phyloP scores from a whole-genome alignment of 2,329 filamentous ascomycete species.

The Pezicula carpinea region DNA sequence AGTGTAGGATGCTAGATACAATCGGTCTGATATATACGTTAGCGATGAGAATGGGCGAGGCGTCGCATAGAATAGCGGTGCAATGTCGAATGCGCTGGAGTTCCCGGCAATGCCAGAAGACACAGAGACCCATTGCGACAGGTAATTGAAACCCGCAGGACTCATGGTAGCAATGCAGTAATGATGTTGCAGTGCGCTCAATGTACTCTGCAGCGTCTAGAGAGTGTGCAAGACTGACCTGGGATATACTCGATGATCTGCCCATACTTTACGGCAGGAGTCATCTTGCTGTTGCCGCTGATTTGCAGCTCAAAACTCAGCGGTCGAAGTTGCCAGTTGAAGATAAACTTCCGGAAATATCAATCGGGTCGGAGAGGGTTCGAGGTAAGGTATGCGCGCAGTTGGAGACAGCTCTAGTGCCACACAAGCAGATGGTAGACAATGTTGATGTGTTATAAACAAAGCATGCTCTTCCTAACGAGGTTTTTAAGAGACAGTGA shows the following conservation, averaged over 20 bases:
- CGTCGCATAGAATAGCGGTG: not conserved
- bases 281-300: conserved; percentile 32
- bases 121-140: no score
- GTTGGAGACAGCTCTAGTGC: no score
- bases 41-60: conserved; percentile 27
- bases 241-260: conserved; percentile 96
- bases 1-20: conserved; percentile 91
- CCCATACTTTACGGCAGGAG: conserved; percentile 55
- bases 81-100: not conserved
- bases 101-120: no score
- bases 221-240: conserved; percentile 50
- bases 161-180: no score
- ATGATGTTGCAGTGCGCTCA: no score
- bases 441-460: conserved; percentile 13
- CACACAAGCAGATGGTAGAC: no score
- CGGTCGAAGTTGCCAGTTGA: conserved; percentile 15
- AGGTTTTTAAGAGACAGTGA: not conserved
- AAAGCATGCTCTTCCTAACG: conserved; percentile 16
- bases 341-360: not conserved
- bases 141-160: no score
- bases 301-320: conserved; percentile 5
- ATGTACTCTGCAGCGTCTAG: not conserved
- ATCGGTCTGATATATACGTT: conserved; percentile 62
- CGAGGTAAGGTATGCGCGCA: not conserved
- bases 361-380: not conserved